Base-by-base conservation (phyloP, 805 yeast species). In the Cephaloascus albidus region DNA sequence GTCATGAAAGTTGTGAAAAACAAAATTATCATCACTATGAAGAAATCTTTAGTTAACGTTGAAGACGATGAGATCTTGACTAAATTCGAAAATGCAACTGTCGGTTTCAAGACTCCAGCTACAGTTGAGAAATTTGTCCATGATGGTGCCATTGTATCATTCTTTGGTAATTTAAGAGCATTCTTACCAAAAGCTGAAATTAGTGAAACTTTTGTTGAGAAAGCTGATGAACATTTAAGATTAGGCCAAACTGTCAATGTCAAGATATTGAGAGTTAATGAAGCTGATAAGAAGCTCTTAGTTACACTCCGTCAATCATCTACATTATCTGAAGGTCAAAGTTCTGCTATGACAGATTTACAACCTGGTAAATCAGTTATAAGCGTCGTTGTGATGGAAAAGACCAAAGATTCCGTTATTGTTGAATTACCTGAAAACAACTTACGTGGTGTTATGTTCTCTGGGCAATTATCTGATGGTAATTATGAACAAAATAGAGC, bases 151-250 rank as follows among this genome's bases (percentile, higher is more conserved):
- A 63, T 88, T 35, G 78, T 93, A 4, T 75, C 88, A 14, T 88
- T 93, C 53, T 89, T 86, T 52, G 95, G 93, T 40, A 69, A 71
- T 39, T 57, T 85, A 34, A 75, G 70, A 47, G 98, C 88, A 0
- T 89, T 77, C 55, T 65, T 93, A 44, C 97, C 98, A 23, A 77
- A 80, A 46, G 68, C 81, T 40, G 97, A 93, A 63, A 85, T 93
- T 51, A 82, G 94, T 39, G 97, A 93, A 60, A 78, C 95, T 1
- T 85, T 74, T 55, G 93, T 89, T 32, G 71, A 68, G 38, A 75
- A 77, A 40, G 88, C 96, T 16, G 76, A 73, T 47, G 90, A 88
- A 47, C 83, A 81, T 57, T 71, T 90, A 49, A 78, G 78, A 46
- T 53, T 84, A 14, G 96, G 95, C 3, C 97, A 93, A 61, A 81